phyloP scores from a whole-genome alignment of 208 protist species.

The Crithidia sp. region DNA sequence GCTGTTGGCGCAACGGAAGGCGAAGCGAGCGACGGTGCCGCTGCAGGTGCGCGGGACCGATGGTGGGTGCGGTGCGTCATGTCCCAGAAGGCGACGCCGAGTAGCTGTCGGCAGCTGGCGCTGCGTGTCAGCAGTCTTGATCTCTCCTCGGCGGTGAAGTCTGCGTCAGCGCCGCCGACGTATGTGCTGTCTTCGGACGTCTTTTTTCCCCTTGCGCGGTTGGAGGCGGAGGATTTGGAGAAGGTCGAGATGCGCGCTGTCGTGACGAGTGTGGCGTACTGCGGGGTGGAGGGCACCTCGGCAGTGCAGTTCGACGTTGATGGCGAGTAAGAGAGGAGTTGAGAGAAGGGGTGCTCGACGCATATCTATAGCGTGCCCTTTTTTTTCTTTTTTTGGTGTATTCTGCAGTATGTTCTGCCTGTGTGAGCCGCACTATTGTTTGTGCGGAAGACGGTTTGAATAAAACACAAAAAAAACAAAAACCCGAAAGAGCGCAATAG shows the following conservation, averaged over 20 bases:
- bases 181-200: slow-evolving; percentile 23
- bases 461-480: too few species aligned
- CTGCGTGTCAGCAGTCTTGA: slow-evolving; percentile 30
- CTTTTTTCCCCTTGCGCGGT: slow-evolving; percentile 32
- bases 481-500: not conserved
- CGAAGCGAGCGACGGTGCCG: slow-evolving; percentile 11
- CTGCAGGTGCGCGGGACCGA: not conserved
- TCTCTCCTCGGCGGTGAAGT: not conserved
- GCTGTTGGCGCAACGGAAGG: slow-evolving; percentile 24
- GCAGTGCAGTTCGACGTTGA: slow-evolving; percentile 33
- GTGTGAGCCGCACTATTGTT: too few species aligned
- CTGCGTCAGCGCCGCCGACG: not conserved
- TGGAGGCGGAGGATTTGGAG: slow-evolving; percentile 43
- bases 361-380: not conserved
- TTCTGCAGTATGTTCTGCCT: not conserved
- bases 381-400: not conserved
- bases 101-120: slow-evolving; percentile 30
- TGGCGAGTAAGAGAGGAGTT: slow-evolving; percentile 1
- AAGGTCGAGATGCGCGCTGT: slow-evolving; percentile 40
- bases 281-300: slow-evolving; percentile 27
- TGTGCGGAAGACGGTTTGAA: too few species aligned
- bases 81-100: slow-evolving; percentile 4
- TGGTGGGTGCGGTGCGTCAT: slow-evolving; percentile 41
- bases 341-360: not conserved
- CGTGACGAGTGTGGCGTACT: slow-evolving; percentile 41